Evolutionary conservation across 106 monocot genomes (phyloP).

Genomic region (Platanthera guangdongensis): DNA sequence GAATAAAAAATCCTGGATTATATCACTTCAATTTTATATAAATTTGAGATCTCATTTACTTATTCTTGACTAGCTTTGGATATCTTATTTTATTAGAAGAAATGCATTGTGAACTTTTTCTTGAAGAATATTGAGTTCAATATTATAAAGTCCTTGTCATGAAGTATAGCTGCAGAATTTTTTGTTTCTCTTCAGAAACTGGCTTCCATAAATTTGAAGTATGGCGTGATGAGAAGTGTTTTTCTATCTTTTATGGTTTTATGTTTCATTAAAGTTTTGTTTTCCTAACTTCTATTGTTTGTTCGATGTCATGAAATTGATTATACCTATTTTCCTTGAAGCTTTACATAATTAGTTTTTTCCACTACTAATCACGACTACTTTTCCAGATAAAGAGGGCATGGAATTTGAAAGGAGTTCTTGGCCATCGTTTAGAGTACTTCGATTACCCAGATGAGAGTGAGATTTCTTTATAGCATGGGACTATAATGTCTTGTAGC

Average conservation of each 20-base stretch:
- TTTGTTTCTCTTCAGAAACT: neutral
- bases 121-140: neutral
- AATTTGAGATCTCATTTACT: neutral
- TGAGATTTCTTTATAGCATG: neutral
- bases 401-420: neutral
- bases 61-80: neutral
- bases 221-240: neutral
- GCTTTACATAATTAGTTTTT: neutral
- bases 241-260: neutral
- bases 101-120: neutral
- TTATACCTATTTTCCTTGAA: neutral
- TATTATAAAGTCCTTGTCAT: neutral
- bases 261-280: neutral
- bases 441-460: constrained; percentile 12
- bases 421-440: neutral
- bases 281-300: neutral
- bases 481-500: neutral
- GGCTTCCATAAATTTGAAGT: neutral
- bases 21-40: neutral
- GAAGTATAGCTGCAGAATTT: neutral
- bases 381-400: neutral
- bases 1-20: no score
- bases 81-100: neutral
- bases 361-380: neutral
- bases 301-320: neutral